Percentiles rank a stretch among this genome's conserved stretches.
Evolutionary conservation across 495 filamentous ascomycete genomes (phyloP).

Genomic region (Talaromyces stipitatus): DNA sequence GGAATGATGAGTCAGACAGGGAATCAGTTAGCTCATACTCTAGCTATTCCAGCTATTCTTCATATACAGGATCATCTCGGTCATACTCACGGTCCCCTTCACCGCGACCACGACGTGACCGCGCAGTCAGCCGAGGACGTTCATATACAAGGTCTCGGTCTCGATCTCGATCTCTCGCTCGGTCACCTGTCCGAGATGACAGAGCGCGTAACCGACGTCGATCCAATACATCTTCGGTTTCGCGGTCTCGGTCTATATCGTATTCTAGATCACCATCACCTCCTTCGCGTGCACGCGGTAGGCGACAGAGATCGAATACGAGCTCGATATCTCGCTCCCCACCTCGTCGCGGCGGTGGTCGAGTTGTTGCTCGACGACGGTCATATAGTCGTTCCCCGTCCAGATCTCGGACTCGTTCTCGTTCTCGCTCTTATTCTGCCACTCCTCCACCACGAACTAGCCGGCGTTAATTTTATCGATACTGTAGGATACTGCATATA

Average conservation of each 20-base stretch:
- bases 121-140: conserved; percentile 20
- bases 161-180: conserved; percentile 10
- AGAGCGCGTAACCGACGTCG: not conserved
- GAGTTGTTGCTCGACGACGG: not conserved
- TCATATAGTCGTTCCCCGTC: conserved; percentile 6
- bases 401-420: not conserved
- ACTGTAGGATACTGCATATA: not conserved
- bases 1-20: conserved; percentile 45
- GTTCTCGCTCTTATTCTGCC: not conserved
- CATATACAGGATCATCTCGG: conserved; percentile 27
- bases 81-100: conserved; percentile 29
- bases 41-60: conserved; percentile 47
- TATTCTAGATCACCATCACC: not conserved
- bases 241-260: conserved; percentile 4
- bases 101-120: conserved; percentile 16
- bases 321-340: not conserved
- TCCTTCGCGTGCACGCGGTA: not conserved
- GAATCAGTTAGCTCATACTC: conserved; percentile 61
- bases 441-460: not conserved
- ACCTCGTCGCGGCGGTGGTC: not conserved
- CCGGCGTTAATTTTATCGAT: not conserved
- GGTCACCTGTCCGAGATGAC: not conserved
- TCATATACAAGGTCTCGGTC: conserved; percentile 33
- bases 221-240: conserved; percentile 11
- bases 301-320: not conserved